These are phyloP conservation scores for Bathelium albidoporum DNA, from an alignment of 495 filamentous ascomycete species.

Conservation along the genomic window DNA sequence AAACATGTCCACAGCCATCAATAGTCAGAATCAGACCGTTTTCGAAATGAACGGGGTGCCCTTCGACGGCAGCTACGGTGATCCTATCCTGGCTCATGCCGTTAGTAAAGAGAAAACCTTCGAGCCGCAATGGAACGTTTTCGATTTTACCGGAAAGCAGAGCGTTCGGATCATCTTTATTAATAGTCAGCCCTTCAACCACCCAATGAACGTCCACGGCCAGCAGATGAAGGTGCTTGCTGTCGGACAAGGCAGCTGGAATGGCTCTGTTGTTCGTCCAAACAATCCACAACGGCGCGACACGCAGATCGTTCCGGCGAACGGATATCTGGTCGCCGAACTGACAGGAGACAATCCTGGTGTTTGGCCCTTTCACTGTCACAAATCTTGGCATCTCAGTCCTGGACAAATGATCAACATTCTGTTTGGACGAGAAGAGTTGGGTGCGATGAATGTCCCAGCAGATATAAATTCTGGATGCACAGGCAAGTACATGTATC, in stretches of 20 bases:
- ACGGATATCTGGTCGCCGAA: conserved; percentile 17
- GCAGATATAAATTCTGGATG: background rate
- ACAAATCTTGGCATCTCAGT: conserved; percentile 21
- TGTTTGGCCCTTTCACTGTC: conserved; percentile 23
- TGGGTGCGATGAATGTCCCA: background rate
- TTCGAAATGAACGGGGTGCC: too few relatives aligned
- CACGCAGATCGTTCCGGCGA: conserved; percentile 12
- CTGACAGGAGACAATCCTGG: conserved; percentile 18
- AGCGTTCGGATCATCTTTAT: conserved; percentile 13
- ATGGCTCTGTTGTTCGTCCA: conserved; percentile 14
- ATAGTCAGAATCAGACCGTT: too few relatives aligned
- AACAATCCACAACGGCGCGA: conserved; percentile 18
- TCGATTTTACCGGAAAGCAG: conserved; percentile 15
- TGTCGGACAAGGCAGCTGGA: conserved; percentile 14
- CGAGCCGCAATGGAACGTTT: conserved; percentile 18
- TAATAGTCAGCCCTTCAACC: conserved; percentile 15
- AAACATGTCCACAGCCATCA: too few relatives aligned
- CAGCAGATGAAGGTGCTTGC: conserved; percentile 21
- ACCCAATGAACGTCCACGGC: conserved; percentile 22
- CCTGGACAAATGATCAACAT: conserved; percentile 16
- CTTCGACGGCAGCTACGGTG: background rate
- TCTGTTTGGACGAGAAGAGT: background rate
- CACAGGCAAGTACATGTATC: background rate
- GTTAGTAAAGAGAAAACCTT: conserved; percentile 13
- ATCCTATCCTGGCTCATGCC: background rate